phyloP scores from a whole-genome alignment of 495 filamentous ascomycete species.

The Halenospora varia region DNA sequence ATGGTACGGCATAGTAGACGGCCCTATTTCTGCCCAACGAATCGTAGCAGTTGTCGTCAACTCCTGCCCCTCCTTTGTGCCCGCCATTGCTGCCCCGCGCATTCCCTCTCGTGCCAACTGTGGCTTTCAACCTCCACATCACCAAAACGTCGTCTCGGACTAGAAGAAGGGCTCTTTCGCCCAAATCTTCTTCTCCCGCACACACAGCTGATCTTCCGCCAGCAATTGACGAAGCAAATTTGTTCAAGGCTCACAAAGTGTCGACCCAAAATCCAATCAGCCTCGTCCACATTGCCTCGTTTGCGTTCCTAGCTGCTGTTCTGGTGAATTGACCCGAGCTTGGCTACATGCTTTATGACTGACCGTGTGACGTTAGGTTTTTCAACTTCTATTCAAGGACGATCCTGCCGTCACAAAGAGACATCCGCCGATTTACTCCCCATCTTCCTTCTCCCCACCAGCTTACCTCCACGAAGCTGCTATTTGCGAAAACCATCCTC shows the following conservation, averaged over 20 bases:
- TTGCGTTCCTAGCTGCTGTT: conserved; percentile 38
- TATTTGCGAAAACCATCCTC: conserved; percentile 41
- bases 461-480: conserved; percentile 33
- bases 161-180: conserved; percentile 23
- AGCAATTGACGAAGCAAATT: conserved; percentile 8
- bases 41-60: conserved; percentile 1
- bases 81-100: neutral
- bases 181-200: conserved; percentile 13
- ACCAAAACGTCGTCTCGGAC: conserved; percentile 25
- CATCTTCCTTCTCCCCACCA: conserved; percentile 34
- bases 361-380: conserved; percentile 4
- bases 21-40: conserved; percentile 12
- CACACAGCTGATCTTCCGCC: neutral
- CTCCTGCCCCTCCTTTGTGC: conserved; percentile 3
- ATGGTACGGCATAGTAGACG: conserved; percentile 12
- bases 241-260: conserved; percentile 17
- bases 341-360: neutral
- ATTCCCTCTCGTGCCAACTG: conserved; percentile 23
- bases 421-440: conserved; percentile 4
- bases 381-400: conserved; percentile 22
- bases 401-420: conserved; percentile 8
- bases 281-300: conserved; percentile 35
- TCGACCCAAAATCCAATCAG: conserved; percentile 20
- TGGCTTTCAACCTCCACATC: conserved; percentile 15
- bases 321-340: conserved; percentile 28